Evolutionary conservation across 257 asterid genomes (phyloP).

Genomic region (Leonotis leonurus): DNA sequence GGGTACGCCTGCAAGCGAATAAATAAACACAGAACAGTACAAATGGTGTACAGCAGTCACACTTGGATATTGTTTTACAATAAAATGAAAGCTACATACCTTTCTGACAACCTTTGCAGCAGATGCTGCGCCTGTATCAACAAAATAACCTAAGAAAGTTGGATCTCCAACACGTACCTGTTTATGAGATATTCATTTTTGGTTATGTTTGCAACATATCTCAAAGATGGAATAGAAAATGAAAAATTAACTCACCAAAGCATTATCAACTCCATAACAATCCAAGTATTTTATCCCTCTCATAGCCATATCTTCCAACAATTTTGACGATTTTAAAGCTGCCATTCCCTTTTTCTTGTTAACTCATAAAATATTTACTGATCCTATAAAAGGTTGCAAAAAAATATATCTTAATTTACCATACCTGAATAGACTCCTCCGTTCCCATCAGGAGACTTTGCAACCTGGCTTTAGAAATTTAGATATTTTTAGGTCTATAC

Average conservation of each 20-base stretch:
- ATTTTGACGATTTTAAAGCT: constrained; percentile 70
- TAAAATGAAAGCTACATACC: constrained; percentile 22
- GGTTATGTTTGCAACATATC: constrained; percentile 11
- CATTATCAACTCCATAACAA: constrained; percentile 98
- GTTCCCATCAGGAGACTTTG: constrained; percentile 97
- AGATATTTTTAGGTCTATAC: constrained; percentile 13
- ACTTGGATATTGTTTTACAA: background rate
- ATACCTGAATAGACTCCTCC: constrained; percentile 96
- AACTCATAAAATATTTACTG: constrained; percentile 4
- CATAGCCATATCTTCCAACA: constrained; percentile 85
- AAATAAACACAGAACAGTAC: constrained; percentile 2
- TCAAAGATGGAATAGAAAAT: constrained; percentile 1
- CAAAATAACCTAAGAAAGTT: constrained; percentile 90
- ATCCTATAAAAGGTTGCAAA: constrained; percentile 5
- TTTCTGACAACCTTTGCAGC: constrained; percentile 91
- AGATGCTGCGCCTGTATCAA: constrained; percentile 74
- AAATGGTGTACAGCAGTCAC: background rate
- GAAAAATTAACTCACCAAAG: constrained; percentile 51
- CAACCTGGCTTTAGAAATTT: constrained; percentile 59
- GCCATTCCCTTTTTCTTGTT: constrained; percentile 22
- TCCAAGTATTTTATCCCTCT: constrained; percentile 87
- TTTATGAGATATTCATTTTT: constrained; percentile 14
- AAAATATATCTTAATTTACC: constrained; percentile 5
- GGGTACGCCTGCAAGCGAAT: constrained; percentile 67
- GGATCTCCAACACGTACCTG: constrained; percentile 99